Evolutionary conservation across 202 grass and related monocot species (phyloP), one percentile per base, ranked within the genome.

Genomic region (Setaria viridis): DNA sequence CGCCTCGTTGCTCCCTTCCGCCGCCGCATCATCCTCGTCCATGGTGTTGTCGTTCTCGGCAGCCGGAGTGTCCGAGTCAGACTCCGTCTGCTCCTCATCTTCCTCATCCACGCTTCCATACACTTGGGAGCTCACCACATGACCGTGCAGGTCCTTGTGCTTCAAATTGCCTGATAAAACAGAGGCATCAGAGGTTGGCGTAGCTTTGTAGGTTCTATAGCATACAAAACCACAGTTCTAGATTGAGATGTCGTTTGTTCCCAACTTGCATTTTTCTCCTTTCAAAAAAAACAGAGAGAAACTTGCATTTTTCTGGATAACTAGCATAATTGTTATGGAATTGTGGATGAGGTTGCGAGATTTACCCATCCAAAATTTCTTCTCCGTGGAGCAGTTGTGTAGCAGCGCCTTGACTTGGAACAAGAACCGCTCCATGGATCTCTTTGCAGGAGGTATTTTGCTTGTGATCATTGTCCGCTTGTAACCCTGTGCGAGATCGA

Each of bases 401-500:
- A 95, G 79, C 63, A 99, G 88, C 42, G 82, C 96, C 87, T 99
- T 95, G 1, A 95, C 96, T 55, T 86, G 91, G 83, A 94, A 99
- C 79, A 99, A 34, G 70, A 95, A 88, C 48, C 91, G 90, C 47
- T 99, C 96, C 88, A 94, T 69, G 57, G 93, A 91, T 67, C 91
- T 91, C 90, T 95, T 99, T 58, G 90, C 67, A 49, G 84, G 86
- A 84, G 93, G 96, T 85, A 98, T 79, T 80, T 98, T 98, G 77
- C 91, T 90, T 37, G 88, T 99, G 65, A 99, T 93, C 93, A 91
- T 94, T 71, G 93, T 95, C 84, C 88, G 78, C 89, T 94, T 98
- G 53, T 83, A 82, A 46, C 89, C 86, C 93, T 95, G 56, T 48
- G 57, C 48, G 78, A 51, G 65, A 79, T 43, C 62, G 12, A 64